Conservation (phyloP, 2,329 filamentous ascomycete genomes). For the Acarospora socialis region DNA sequence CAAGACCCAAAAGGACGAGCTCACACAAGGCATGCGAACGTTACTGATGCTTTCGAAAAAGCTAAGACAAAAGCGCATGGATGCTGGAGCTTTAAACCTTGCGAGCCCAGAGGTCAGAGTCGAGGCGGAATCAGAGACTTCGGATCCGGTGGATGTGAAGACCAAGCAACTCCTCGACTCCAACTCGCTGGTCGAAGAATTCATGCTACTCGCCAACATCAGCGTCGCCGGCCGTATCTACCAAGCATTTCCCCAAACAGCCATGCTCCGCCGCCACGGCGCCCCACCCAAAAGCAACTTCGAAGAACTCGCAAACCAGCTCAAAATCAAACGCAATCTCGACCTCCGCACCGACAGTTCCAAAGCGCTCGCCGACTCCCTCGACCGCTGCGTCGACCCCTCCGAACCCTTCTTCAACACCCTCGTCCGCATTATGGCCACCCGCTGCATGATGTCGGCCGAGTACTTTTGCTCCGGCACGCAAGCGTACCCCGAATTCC, state of each 20-base stretch:
- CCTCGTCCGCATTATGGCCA: conserved; percentile 90
- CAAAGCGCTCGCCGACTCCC: conserved; percentile 80
- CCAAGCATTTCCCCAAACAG: conserved; percentile 84
- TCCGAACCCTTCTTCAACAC: conserved; percentile 95
- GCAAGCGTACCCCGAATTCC: conserved; percentile 84
- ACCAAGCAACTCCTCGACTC: conserved; percentile 89
- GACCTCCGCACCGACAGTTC: conserved; percentile 75
- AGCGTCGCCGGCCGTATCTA: conserved; percentile 85
- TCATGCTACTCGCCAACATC: conserved; percentile 97
- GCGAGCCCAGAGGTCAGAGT: conserved; percentile 97
- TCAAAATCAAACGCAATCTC: conserved; percentile 71
- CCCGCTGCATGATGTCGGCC: conserved; percentile 96
- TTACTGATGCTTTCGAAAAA: conserved; percentile 83
- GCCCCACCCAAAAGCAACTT: conserved; percentile 93
- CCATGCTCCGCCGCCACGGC: conserved; percentile 80
- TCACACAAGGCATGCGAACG: conserved; percentile 78
- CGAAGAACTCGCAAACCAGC: conserved; percentile 80
- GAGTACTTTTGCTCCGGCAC: conserved; percentile 96
- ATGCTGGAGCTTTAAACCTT: conserved; percentile 84
- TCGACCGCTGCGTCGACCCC: conserved; percentile 70
- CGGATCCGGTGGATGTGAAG: conserved; percentile 90
- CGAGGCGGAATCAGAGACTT: conserved; percentile 87
- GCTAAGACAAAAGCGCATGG: conserved; percentile 88
- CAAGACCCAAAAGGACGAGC: conserved; percentile 67
- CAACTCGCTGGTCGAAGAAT: conserved; percentile 95